Base-by-base conservation (phyloP, 495 filamentous ascomycete genomes). In the Talaromyces wortmannii region DNA sequence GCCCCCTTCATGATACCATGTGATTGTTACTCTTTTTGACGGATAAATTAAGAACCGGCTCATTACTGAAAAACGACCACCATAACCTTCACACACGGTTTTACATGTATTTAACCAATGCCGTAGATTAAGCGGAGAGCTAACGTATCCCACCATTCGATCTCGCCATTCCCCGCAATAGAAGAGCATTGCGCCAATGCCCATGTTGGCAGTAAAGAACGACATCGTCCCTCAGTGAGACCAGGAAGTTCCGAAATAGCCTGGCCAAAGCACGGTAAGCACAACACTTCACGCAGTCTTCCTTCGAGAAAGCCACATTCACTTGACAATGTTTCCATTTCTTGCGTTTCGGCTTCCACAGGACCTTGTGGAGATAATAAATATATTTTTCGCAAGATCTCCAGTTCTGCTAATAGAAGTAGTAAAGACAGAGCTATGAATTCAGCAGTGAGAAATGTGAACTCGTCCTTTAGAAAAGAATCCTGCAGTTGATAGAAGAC, bases 161-260 rank as follows among this genome's bases (percentile, higher is more conserved):
- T 40, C 36, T 40, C 2, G 8, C 13, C 36, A 40, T 40, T 8
- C 1, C 5, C 36, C 8, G 36, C 8, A 40, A 40, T 13, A 40
- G 36, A 8, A 40, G 36, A 40, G 36, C 36, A 40, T 7, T 56
- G 55, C 29, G 55, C 49, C 8, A 56, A 32, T 0, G 44, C 47
- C 55, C 55, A 56, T 42, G 32, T 31, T 12, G 55, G 55, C 7
- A 50, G 45, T 44, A 56, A 44, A 8, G 55, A 50, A 17, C 55
- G 55, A 18, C 55, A 56, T 18, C 55, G 55, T 6, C 55, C 55
- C 36, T 56, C 55, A 7, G 55, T 56, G 45, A 56, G 49, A 7
- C 55, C 55, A 4, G 36, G 46, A 29, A 23, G n/a, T 1, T 50
- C 55, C 11, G 55, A 56, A 18, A 50, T 15, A 42, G 55, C 55